Evolutionary conservation across 2,329 filamentous ascomycete genomes (phyloP).

Genomic region (Colletotrichum sublineola): DNA sequence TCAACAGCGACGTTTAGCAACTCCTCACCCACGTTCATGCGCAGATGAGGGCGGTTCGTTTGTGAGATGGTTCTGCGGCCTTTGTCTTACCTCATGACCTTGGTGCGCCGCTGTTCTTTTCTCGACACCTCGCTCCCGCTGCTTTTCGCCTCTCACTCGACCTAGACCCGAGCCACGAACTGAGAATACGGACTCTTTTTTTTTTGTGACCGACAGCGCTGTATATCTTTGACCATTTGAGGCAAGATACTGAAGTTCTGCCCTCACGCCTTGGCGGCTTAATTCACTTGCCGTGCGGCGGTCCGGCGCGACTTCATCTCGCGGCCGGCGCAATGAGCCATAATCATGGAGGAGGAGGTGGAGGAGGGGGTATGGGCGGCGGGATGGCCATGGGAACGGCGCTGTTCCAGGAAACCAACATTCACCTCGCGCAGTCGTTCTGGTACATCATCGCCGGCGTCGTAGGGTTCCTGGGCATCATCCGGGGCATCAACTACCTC

Average conservation of each 20-base stretch:
- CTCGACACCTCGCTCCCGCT: not conserved
- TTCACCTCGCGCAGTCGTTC: constrained; percentile 65
- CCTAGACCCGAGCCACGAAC: no score
- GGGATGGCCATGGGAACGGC: constrained; percentile 50
- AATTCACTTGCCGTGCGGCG: not conserved
- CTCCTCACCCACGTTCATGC: not conserved
- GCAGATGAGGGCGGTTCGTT: not conserved
- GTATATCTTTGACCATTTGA: not conserved
- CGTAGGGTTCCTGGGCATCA: constrained; percentile 56
- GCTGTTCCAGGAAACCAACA: constrained; percentile 61
- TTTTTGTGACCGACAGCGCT: not conserved
- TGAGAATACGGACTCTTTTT: not conserved
- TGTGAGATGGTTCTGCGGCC: constrained; percentile 16
- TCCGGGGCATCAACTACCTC: constrained; percentile 60
- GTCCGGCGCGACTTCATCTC: not conserved
- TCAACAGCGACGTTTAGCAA: not conserved
- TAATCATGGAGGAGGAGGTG: constrained; percentile 32
- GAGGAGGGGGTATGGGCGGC: constrained; percentile 10
- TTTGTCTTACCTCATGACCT: constrained; percentile 13
- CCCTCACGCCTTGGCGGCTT: not conserved
- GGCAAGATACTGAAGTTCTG: not conserved
- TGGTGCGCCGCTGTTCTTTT: not conserved
- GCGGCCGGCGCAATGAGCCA: constrained; percentile 43
- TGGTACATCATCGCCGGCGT: constrained; percentile 71
- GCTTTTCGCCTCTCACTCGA: not conserved